Percentiles rank a stretch among this genome's conserved stretches.
Evolutionary conservation across 1,139 yeast genomes (phyloP).

Genomic region (Pichia sp.): DNA sequence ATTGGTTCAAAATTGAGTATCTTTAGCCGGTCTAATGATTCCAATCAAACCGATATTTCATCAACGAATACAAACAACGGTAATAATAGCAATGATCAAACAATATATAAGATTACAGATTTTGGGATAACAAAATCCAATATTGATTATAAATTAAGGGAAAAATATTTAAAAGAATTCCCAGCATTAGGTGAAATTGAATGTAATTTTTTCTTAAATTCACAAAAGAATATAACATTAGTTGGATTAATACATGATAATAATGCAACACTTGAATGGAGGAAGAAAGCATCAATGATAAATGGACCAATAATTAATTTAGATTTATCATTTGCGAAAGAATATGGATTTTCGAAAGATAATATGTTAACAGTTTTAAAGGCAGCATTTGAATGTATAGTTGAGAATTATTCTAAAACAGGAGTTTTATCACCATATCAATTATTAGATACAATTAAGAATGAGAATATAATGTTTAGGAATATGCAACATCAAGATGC

Average conservation of each 20-base stretch:
- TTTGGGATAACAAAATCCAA: neutral
- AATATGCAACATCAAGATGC: slow-evolving; percentile 98
- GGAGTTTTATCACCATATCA: slow-evolving; percentile 83
- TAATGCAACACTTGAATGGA: slow-evolving; percentile 59
- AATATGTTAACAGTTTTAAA: slow-evolving; percentile 67
- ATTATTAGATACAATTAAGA: slow-evolving; percentile 67
- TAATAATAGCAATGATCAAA: neutral
- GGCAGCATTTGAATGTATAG: slow-evolving; percentile 79
- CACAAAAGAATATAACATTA: slow-evolving; percentile 33
- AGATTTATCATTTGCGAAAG: slow-evolving; percentile 51
- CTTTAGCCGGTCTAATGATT: slow-evolving; percentile 6
- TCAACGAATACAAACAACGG: no score
- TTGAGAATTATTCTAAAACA: slow-evolving; percentile 57
- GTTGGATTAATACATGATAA: slow-evolving; percentile 44
- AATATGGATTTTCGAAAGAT: slow-evolving; percentile 40
- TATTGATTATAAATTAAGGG: slow-evolving; percentile 15
- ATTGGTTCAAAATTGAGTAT: slow-evolving; percentile 1
- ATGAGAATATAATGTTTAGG: slow-evolving; percentile 76
- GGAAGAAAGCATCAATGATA: slow-evolving; percentile 72
- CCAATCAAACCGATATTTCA: neutral
- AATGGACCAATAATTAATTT: slow-evolving; percentile 81
- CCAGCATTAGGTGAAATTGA: slow-evolving; percentile 24
- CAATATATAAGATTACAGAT: slow-evolving; percentile 3
- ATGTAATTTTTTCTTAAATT: slow-evolving; percentile 24
- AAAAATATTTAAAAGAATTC: slow-evolving; percentile 16